These are phyloP conservation scores for Pisolithus microcarpus DNA, from an alignment of 768 basidiomycete genomes.

Conservation along the genomic window DNA sequence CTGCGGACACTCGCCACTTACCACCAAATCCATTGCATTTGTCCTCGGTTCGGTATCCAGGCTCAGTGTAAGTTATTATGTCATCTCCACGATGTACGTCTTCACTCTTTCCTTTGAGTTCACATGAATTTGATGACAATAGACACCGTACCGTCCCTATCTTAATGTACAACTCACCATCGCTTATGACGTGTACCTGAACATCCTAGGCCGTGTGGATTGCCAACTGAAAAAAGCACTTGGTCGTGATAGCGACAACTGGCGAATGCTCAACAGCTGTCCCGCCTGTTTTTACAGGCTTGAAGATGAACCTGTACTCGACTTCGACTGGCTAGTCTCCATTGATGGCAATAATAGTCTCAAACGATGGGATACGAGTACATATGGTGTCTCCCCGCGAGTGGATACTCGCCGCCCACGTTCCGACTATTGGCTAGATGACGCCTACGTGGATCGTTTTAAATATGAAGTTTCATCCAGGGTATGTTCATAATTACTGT, in stretches of 20 bases:
- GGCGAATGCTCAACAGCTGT: neutral
- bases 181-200: too few relatives aligned
- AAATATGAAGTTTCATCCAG: neutral
- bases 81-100: too few relatives aligned
- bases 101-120: too few relatives aligned
- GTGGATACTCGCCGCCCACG: neutral
- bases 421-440: neutral
- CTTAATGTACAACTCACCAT: too few relatives aligned
- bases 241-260: too few relatives aligned
- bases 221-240: neutral
- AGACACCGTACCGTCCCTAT: too few relatives aligned
- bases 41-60: too few relatives aligned
- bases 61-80: too few relatives aligned
- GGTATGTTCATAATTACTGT: neutral
- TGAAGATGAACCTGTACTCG: neutral
- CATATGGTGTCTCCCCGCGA: neutral
- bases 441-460: neutral
- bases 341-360: conserved; percentile 2
- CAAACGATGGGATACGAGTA: neutral
- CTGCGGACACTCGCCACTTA: too few relatives aligned
- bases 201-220: conserved; percentile 4
- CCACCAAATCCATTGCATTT: too few relatives aligned
- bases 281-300: conserved; percentile 5
- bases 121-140: too few relatives aligned
- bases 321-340: neutral